Evolutionary conservation across 768 basidiomycete species (phyloP).

Genomic region (Rhodotorula graminis): DNA sequence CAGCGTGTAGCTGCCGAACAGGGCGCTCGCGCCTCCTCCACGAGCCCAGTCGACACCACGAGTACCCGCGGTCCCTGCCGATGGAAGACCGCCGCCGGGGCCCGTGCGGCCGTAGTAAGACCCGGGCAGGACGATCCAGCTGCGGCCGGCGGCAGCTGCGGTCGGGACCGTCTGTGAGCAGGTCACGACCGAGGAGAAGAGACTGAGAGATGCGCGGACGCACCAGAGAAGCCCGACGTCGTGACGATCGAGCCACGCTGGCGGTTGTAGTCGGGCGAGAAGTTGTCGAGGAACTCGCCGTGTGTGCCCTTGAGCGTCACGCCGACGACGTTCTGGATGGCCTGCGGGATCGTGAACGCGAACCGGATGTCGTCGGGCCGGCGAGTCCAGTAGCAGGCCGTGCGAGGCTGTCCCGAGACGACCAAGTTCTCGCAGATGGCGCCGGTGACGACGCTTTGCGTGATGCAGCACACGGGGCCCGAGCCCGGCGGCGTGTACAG

Average conservation of each 20-base stretch:
- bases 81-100: background rate
- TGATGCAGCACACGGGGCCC: too few relatives aligned
- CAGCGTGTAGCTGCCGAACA: background rate
- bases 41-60: background rate
- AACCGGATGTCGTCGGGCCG: background rate
- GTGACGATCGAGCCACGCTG: background rate
- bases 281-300: background rate
- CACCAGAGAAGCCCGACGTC: background rate
- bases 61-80: background rate
- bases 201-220: too few relatives aligned
- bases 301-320: background rate
- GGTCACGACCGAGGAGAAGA: too few relatives aligned
- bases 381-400: background rate
- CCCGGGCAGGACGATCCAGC: background rate
- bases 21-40: background rate
- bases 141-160: background rate
- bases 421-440: too few relatives aligned
- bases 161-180: too few relatives aligned
- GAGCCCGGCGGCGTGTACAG: too few relatives aligned
- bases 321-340: background rate
- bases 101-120: background rate
- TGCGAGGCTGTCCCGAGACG: too few relatives aligned
- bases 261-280: background rate
- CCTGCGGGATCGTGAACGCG: background rate
- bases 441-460: too few relatives aligned